Percentiles rank a stretch among this genome's conserved stretches.
These are phyloP conservation scores for Ustilago cynodontis DNA, from an alignment of 1,284 basidiomycete genomes.

Conservation along the genomic window DNA sequence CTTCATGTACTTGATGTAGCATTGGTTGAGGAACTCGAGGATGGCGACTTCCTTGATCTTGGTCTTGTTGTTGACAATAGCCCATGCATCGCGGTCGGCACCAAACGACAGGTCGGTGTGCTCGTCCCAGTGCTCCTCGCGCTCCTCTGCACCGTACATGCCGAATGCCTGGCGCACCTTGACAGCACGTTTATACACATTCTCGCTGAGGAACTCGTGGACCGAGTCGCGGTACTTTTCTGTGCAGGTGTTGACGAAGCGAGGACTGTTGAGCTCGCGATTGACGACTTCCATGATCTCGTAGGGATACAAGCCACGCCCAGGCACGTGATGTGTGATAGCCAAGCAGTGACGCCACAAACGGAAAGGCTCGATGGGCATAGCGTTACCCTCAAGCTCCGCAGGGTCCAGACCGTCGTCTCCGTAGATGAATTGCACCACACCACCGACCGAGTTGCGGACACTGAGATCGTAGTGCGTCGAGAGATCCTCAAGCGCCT, in stretches of 20 bases:
- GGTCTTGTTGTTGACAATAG: conserved; percentile 85
- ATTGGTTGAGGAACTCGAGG: conserved; percentile 82
- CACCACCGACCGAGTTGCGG: conserved; percentile 90
- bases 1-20: conserved; percentile 77
- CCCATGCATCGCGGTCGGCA: conserved; percentile 74
- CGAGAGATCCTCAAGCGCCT: conserved; percentile 95
- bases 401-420: conserved; percentile 98
- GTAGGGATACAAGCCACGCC: conserved; percentile 82
- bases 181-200: conserved; percentile 80
- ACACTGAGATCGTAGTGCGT: conserved; percentile 98
- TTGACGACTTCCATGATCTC: conserved; percentile 85
- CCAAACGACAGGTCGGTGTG: conserved; percentile 83
- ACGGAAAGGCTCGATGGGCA: conserved; percentile 79
- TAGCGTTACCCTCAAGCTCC: conserved; percentile 88
- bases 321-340: conserved; percentile 71
- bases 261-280: conserved; percentile 74
- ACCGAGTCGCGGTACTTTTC: conserved; percentile 82
- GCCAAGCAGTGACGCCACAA: conserved; percentile 90
- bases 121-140: conserved; percentile 81
- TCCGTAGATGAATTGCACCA: conserved; percentile 98
- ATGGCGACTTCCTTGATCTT: conserved; percentile 90
- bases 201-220: conserved; percentile 79
- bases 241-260: conserved; percentile 76
- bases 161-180: conserved; percentile 80
- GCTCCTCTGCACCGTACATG: conserved; percentile 85